A percentile compares a stretch with the other conserved stretches of the same genome.
Conservation (phyloP, 495 filamentous ascomycete genomes). For the Aspergillus biplanus region DNA sequence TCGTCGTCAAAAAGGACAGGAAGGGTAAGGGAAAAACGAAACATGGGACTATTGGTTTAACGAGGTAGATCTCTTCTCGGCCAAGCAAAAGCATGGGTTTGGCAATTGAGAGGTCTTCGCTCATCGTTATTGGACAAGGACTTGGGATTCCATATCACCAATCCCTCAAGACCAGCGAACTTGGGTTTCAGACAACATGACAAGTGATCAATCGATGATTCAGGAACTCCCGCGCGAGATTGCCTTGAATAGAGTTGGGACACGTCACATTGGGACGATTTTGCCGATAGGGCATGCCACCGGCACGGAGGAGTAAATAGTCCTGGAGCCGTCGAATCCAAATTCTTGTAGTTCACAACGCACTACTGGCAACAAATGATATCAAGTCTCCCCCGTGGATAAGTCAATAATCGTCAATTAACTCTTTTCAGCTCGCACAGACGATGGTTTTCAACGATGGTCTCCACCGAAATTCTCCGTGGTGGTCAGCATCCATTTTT, state of each 20-base stretch:
- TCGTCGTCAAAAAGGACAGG: not conserved
- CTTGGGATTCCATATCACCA: not conserved
- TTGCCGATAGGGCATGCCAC: slow-evolving; percentile 1
- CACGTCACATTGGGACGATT: not conserved
- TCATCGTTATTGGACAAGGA: not conserved
- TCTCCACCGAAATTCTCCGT: slow-evolving; percentile 12
- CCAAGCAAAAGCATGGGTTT: not conserved
- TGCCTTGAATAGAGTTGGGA: not conserved
- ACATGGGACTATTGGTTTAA: not conserved
- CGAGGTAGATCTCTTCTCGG: slow-evolving; percentile 1
- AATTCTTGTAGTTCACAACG: not conserved
- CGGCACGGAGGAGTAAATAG: not conserved
- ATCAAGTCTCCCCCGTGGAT: not conserved
- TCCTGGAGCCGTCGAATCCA: not conserved
- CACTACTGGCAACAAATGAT: not conserved
- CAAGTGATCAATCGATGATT: too few relatives aligned
- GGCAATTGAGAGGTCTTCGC: not conserved
- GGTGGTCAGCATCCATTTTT: slow-evolving; percentile 6
- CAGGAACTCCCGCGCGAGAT: not conserved
- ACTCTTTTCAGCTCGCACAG: not conserved
- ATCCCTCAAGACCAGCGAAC: too few relatives aligned
- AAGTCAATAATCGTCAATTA: not conserved
- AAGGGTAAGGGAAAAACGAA: not conserved
- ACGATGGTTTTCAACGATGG: not conserved
- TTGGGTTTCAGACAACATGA: too few relatives aligned